Evolutionary conservation across 2,329 filamentous ascomycete genomes (phyloP).

Genomic region (Penicillium digitatum): DNA sequence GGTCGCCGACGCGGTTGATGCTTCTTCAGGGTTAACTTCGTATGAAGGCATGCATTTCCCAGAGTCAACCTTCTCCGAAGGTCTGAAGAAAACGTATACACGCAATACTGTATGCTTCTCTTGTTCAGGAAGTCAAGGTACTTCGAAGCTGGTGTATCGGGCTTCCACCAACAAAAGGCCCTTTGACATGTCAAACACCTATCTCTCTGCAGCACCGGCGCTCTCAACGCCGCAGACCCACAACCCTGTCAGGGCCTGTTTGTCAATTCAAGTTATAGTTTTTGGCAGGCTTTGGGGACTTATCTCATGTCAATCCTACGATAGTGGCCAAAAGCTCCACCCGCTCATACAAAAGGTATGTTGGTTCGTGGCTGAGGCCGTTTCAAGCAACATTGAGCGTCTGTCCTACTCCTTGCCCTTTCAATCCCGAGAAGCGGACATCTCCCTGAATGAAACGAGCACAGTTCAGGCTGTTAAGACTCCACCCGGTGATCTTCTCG

Average conservation of each 20-base stretch:
- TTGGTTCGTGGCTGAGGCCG: slow-evolving; percentile 76
- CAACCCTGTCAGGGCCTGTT: slow-evolving; percentile 80
- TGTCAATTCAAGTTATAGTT: slow-evolving; percentile 86
- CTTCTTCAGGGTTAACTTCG: slow-evolving; percentile 67
- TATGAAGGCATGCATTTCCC: slow-evolving; percentile 83
- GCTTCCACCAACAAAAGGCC: slow-evolving; percentile 67
- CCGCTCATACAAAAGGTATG: slow-evolving; percentile 89
- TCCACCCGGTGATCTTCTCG: slow-evolving; percentile 76
- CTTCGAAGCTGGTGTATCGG: slow-evolving; percentile 73
- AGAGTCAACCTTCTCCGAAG: slow-evolving; percentile 78
- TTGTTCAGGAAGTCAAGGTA: slow-evolving; percentile 73
- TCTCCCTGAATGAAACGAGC: slow-evolving; percentile 67
- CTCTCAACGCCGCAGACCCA: slow-evolving; percentile 75
- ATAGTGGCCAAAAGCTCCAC: slow-evolving; percentile 73
- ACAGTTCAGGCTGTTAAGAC: slow-evolving; percentile 74
- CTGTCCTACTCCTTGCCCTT: slow-evolving; percentile 77
- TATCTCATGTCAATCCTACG: slow-evolving; percentile 79
- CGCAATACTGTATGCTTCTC: slow-evolving; percentile 79
- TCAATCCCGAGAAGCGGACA: slow-evolving; percentile 75
- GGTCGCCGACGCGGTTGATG: slow-evolving; percentile 78
- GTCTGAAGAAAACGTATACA: slow-evolving; percentile 77
- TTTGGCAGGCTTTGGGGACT: slow-evolving; percentile 83
- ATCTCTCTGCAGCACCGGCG: slow-evolving; percentile 78
- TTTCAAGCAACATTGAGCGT: slow-evolving; percentile 79
- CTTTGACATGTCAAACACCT: slow-evolving; percentile 75